These are phyloP conservation scores for Eucalyptus regnans DNA, from an alignment of 345 rosid genomes.

Conservation along the genomic window DNA sequence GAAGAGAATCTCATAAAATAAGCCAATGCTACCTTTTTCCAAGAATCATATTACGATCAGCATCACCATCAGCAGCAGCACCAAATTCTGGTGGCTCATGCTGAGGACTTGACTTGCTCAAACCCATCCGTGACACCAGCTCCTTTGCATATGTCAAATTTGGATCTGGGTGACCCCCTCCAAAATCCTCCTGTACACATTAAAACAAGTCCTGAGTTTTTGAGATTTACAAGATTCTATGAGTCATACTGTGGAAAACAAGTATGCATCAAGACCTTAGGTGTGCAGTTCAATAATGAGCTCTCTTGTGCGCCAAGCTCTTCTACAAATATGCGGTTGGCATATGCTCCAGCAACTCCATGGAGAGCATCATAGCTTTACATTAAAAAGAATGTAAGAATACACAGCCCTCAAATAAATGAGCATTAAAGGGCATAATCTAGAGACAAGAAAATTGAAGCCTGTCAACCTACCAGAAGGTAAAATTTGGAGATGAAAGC, in stretches of 20 bases:
- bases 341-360: conserved; percentile 98
- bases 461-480: conserved; percentile 58
- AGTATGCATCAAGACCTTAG: conserved; percentile 48
- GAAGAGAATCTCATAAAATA: background rate
- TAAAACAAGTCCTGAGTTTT: background rate
- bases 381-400: conserved; percentile 1
- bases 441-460: background rate
- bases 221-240: background rate
- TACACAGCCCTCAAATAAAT: background rate
- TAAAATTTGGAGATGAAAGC: conserved; percentile 76
- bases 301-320: conserved; percentile 88
- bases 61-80: conserved; percentile 99
- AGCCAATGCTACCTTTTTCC: conserved; percentile 67
- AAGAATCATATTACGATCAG: conserved; percentile 98
- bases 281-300: conserved; percentile 79
- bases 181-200: conserved; percentile 82
- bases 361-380: conserved; percentile 87
- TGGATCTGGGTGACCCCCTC: conserved; percentile 99
- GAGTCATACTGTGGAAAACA: background rate
- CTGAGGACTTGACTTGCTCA: conserved; percentile 57
- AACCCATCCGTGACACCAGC: conserved; percentile 92
- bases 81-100: conserved; percentile 96
- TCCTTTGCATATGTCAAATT: conserved; percentile 98
- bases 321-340: conserved; percentile 84
- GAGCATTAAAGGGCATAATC: background rate